These are phyloP conservation scores for Neurospora sp. DNA, from an alignment of 495 filamentous ascomycete species.

Conservation along the genomic window DNA sequence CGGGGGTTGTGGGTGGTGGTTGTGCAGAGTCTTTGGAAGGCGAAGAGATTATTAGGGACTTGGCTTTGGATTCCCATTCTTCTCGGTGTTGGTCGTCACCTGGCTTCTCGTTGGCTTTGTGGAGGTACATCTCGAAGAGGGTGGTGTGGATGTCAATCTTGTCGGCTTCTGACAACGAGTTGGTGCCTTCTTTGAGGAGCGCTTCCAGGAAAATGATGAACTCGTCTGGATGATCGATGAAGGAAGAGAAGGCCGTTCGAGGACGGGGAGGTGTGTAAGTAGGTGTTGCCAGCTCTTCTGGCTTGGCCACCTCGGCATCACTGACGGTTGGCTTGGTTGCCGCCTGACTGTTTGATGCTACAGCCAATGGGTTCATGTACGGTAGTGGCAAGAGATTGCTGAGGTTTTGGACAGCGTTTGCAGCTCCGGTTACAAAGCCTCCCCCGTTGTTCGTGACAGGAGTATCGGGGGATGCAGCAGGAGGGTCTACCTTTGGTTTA, in stretches of 20 bases:
- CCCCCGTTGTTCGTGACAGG: conserved; percentile 18
- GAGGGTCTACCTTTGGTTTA: conserved; percentile 56
- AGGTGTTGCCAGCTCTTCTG: conserved; percentile 21
- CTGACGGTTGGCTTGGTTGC: conserved; percentile 27
- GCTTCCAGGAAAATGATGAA: conserved; percentile 89
- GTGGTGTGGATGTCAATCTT: conserved; percentile 87
- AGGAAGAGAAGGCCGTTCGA: conserved; percentile 87
- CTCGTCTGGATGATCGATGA: conserved; percentile 84
- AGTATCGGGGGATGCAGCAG: conserved; percentile 35
- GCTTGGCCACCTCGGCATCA: conserved; percentile 18
- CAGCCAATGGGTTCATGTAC: conserved; percentile 59
- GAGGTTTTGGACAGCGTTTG: conserved; percentile 70
- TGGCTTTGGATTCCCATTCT: conserved; percentile 85
- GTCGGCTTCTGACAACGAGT: conserved; percentile 49
- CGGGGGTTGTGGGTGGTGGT: conserved; percentile 24
- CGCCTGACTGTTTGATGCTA: conserved; percentile 32
- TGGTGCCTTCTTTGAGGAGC: conserved; percentile 54
- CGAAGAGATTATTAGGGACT: conserved; percentile 65
- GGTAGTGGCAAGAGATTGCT: conserved; percentile 75
- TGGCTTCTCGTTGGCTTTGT: conserved; percentile 69
- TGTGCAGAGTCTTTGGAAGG: conserved; percentile 3
- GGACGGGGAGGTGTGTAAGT: conserved; percentile 66
- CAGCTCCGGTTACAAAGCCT: conserved; percentile 47
- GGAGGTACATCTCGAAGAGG: conserved; percentile 94
- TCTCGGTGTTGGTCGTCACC: conserved; percentile 50